A percentile compares a stretch with the other conserved stretches of the same genome.
Evolutionary conservation across 139 green algal genomes (phyloP).

Genomic region (Marvania coccoides): DNA sequence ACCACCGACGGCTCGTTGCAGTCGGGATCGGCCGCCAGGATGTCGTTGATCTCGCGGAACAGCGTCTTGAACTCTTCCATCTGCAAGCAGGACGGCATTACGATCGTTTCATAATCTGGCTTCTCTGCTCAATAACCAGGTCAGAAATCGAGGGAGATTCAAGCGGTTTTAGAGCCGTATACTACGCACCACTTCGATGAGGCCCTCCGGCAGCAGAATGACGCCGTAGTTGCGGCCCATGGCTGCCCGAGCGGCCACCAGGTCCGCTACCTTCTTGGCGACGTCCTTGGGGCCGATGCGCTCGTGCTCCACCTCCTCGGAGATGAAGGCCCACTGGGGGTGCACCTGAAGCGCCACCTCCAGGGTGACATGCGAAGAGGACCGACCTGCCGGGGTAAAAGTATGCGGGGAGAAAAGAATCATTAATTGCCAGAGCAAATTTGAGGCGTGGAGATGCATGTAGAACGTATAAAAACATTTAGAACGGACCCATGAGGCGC

Average conservation of each 20-base stretch:
- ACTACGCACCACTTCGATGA: constrained; percentile 51
- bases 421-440: too few relatives aligned
- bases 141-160: too few relatives aligned
- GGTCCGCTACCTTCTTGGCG: constrained; percentile 34
- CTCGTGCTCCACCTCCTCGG: constrained; percentile 38
- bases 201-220: constrained; percentile 51
- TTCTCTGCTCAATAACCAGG: too few relatives aligned
- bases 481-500: constrained; percentile 18
- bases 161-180: too few relatives aligned
- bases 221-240: constrained; percentile 43
- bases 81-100: too few relatives aligned
- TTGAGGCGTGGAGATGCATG: too few relatives aligned
- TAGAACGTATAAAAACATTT: too few relatives aligned
- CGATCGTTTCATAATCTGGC: too few relatives aligned
- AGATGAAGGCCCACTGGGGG: constrained; percentile 51
- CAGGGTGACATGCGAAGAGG: constrained; percentile 56
- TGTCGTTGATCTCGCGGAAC: constrained; percentile 35
- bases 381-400: too few relatives aligned
- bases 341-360: constrained; percentile 59
- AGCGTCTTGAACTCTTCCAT: constrained; percentile 30
- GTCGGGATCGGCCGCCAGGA: constrained; percentile 16
- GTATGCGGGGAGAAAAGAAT: too few relatives aligned
- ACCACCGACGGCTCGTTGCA: background rate
- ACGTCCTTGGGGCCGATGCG: constrained; percentile 29
- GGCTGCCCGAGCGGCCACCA: constrained; percentile 31